Evolutionary conservation across 2,329 filamentous ascomycete species (phyloP).

Genomic region (Moelleriella libera): DNA sequence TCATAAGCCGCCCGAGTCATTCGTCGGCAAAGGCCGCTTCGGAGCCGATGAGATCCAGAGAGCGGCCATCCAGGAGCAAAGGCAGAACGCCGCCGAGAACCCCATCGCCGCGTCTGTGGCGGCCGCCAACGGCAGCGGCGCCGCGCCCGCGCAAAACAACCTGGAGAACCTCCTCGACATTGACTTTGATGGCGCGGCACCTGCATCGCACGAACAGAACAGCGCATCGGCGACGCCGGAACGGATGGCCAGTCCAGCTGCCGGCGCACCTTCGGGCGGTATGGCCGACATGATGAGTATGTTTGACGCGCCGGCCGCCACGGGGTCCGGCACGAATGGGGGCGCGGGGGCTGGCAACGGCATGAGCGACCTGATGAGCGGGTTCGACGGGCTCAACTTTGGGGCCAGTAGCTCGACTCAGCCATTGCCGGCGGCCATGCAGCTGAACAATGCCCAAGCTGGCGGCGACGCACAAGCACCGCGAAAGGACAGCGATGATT

Average conservation of each 20-base stretch:
- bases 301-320: conserved; percentile 50
- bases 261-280: conserved; percentile 24
- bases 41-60: conserved; percentile 90
- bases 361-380: conserved; percentile 80
- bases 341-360: conserved; percentile 33
- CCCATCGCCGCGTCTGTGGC: conserved; percentile 79
- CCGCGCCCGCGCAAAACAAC: conserved; percentile 50
- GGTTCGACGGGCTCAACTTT: conserved; percentile 72
- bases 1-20: conserved; percentile 96
- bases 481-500: conserved; percentile 48
- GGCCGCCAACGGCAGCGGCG: conserved; percentile 47
- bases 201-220: conserved; percentile 62
- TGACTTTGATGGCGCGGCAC: conserved; percentile 85
- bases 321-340: conserved; percentile 24
- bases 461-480: conserved; percentile 12
- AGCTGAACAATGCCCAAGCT: conserved; percentile 28
- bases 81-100: conserved; percentile 83
- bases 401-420: conserved; percentile 39
- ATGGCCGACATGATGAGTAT: conserved; percentile 56
- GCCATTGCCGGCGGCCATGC: conserved; percentile 49
- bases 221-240: conserved; percentile 49
- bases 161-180: conserved; percentile 93
- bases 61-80: conserved; percentile 91
- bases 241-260: conserved; percentile 49
- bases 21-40: conserved; percentile 87